These are phyloP conservation scores for Nakazawaea ishiwadae DNA, from an alignment of 805 yeast species.

Conservation along the genomic window DNA sequence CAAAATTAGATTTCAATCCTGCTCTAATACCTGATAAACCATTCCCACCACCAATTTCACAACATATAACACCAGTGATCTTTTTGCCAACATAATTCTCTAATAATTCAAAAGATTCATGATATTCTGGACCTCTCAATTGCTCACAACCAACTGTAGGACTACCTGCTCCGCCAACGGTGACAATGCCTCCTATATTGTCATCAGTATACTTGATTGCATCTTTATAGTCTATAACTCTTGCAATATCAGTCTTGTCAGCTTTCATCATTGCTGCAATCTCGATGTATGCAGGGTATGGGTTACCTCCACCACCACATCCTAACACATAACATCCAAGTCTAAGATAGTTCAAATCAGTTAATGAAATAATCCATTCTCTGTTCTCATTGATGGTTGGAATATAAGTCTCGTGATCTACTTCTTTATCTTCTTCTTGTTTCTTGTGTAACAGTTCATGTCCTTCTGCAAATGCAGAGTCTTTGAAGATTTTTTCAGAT, in stretches of 20 bases:
- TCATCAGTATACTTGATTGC: constrained; percentile 18
- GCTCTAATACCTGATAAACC: constrained; percentile 25
- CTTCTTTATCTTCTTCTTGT: constrained; percentile 12
- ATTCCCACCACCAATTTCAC: constrained; percentile 42
- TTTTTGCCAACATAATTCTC: constrained; percentile 23
- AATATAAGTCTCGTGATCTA: constrained; percentile 24
- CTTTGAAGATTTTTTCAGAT: constrained; percentile 14
- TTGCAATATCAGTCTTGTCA: constrained; percentile 26
- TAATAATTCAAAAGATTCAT: constrained; percentile 25
- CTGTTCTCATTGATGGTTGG: constrained; percentile 25
- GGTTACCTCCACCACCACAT: constrained; percentile 49
- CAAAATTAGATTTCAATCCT: constrained; percentile 8
- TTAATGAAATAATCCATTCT: constrained; percentile 35
- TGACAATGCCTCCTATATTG: constrained; percentile 12
- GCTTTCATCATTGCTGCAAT: constrained; percentile 26
- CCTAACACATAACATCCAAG: constrained; percentile 44
- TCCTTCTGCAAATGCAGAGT: constrained; percentile 13
- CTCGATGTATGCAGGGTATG: constrained; percentile 34
- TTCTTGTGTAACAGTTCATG: constrained; percentile 5
- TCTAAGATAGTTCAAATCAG: constrained; percentile 35
- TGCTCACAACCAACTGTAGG: constrained; percentile 45
- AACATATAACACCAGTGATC: constrained; percentile 26
- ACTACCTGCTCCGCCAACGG: constrained; percentile 30
- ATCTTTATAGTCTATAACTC: constrained; percentile 31
- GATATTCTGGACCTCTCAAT: constrained; percentile 33